Evolutionary conservation across 768 basidiomycete genomes (phyloP), one percentile per base, ranked within the genome.

Genomic region (Boletus rubropictus): DNA sequence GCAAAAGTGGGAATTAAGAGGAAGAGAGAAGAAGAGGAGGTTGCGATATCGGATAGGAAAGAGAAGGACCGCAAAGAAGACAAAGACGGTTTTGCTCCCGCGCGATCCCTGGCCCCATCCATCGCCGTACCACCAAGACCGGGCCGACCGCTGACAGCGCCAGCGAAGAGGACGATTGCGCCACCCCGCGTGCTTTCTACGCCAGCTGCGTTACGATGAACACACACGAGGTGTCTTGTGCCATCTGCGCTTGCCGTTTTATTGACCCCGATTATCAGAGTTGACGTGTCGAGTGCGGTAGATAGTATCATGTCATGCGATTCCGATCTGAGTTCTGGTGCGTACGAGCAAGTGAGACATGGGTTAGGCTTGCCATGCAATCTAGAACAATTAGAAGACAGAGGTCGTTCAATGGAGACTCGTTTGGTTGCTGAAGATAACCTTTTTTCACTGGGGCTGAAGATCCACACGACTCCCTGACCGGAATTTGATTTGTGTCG

Each of bases 1-100:
- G 14, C 15, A n/a, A 45, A 9, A 7, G 15, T 3, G 3, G 54
- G 50, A 3, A 1, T 31, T 0, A 66, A 66, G 27, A 43, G 64
- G 18, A 68, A 66, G 48, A 28, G 64, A 29, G 66, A 64, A 33
- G 59, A 52, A 3, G 61, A 55, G 2, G 57, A 52, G 0, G 48
- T 44, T 0, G 38, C 2, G 12, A 20, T 55, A 1, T 9, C 49
- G 1, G 21, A 3, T 3, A 51, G 52, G 34, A 51, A 56, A 12
- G 51, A 41, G 0, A 64, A 60, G 50, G 63, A 49, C 0, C 54
- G 39, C 7, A 56, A 50, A 43, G 39, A 31, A 21, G 59, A 39
- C 0, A 48, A 31, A 2, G 38, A 29, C 1, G 18, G n/a, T 25
- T 12, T 32, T 1, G 25, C 32, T 1, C 43, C 35, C 1, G 22